These are phyloP conservation scores for Diplogelasinospora grovesii DNA, from an alignment of 495 filamentous ascomycete genomes.

Conservation along the genomic window DNA sequence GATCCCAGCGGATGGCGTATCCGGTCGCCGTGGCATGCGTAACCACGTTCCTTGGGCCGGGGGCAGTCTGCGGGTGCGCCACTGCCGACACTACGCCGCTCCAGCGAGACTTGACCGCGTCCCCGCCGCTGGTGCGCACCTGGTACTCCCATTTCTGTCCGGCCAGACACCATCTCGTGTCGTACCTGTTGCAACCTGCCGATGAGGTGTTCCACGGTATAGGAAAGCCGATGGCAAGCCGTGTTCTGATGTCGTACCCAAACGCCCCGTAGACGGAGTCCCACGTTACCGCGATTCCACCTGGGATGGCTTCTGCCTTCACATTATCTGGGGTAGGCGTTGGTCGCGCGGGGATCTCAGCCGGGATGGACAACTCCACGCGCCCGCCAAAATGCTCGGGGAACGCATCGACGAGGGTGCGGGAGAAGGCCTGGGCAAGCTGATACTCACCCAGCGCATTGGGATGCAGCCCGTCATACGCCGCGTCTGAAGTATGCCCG, in stretches of 20 bases:
- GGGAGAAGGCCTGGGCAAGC: constrained; percentile 21
- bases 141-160: constrained; percentile 12
- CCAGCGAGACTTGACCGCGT: constrained; percentile 11
- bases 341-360: constrained; percentile 8
- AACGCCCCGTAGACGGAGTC: constrained; percentile 20
- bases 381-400: constrained; percentile 12
- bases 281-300: constrained; percentile 18
- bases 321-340: constrained; percentile 9
- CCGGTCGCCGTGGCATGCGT: constrained; percentile 8
- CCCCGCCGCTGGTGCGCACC: constrained; percentile 13
- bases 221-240: background rate
- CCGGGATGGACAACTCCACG: constrained; percentile 10
- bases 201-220: too few species aligned
- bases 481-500: constrained; percentile 12
- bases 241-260: constrained; percentile 16
- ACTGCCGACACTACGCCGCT: constrained; percentile 7
- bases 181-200: constrained; percentile 1
- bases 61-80: constrained; percentile 10
- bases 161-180: background rate
- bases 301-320: background rate
- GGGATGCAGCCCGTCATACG: constrained; percentile 35
- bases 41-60: constrained; percentile 8
- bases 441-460: constrained; percentile 28
- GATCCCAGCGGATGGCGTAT: constrained; percentile 6
- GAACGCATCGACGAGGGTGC: constrained; percentile 12